Evolutionary conservation across 805 yeast genomes (phyloP).

Genomic region (Wickerhamomyces silvicola): DNA sequence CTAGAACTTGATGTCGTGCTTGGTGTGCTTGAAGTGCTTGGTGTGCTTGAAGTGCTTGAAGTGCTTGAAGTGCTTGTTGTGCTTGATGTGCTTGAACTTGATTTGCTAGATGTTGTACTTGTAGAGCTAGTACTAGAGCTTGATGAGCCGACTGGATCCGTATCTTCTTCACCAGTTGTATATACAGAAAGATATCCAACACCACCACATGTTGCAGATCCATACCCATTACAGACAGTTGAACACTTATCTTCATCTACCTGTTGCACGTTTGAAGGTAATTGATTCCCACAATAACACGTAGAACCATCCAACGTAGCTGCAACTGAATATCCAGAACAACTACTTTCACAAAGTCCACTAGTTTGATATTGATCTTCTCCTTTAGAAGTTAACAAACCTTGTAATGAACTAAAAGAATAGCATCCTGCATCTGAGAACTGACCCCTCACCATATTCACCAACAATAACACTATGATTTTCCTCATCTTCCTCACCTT

Average conservation of each 20-base stretch:
- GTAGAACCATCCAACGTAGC: conserved; percentile 47
- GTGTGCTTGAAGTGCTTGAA: conserved; percentile 4
- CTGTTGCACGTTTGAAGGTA: conserved; percentile 27
- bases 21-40: conserved; percentile 6
- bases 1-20: conserved; percentile 6
- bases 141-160: conserved; percentile 6
- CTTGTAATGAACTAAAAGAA: conserved; percentile 18
- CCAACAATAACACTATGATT: too few species aligned
- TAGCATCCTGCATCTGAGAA: too few species aligned
- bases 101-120: neutral
- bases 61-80: conserved; percentile 10
- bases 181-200: conserved; percentile 40
- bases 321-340: conserved; percentile 41
- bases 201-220: conserved; percentile 60
- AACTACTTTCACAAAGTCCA: conserved; percentile 45
- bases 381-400: conserved; percentile 32
- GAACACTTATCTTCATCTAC: conserved; percentile 33
- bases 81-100: conserved; percentile 3
- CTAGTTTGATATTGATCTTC: conserved; percentile 53
- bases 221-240: conserved; percentile 54
- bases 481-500: too few species aligned
- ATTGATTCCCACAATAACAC: conserved; percentile 63
- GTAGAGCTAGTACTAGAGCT: conserved; percentile 11
- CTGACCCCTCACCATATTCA: too few species aligned
- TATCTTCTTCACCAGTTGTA: conserved; percentile 24